Evolutionary conservation across 345 rosid species (phyloP).

Genomic region (Aquilaria yunnanensis): DNA sequence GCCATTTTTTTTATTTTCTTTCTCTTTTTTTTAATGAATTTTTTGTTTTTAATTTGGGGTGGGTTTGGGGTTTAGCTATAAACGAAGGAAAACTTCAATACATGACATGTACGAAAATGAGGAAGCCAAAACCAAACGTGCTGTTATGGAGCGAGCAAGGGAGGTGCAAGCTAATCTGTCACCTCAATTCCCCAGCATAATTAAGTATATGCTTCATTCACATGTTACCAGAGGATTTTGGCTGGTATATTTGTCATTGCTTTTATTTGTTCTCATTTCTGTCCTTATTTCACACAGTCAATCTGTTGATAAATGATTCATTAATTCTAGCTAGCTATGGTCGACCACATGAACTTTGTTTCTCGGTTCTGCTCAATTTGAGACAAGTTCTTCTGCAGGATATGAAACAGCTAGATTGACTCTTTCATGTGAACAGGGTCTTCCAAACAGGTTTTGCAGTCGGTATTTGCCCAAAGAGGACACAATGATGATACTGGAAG

Average conservation of each 20-base stretch:
- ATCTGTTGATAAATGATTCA: not conserved
- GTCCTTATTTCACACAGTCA: not conserved
- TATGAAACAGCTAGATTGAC: no score
- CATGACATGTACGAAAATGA: conserved; percentile 16
- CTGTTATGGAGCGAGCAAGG: conserved; percentile 38
- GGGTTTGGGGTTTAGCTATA: conserved; percentile 10
- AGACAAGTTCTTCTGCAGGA: not conserved
- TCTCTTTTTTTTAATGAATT: no score
- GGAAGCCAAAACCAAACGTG: conserved; percentile 13
- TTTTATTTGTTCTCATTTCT: not conserved
- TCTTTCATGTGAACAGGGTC: conserved; percentile 20
- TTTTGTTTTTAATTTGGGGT: no score
- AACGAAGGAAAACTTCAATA: conserved; percentile 24
- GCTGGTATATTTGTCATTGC: conserved; percentile 34
- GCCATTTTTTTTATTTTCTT: no score
- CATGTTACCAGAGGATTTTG: conserved; percentile 58
- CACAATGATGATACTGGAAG: conserved; percentile 34
- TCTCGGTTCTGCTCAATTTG: not conserved
- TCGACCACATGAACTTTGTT: not conserved
- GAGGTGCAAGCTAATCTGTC: conserved; percentile 46
- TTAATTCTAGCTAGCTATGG: not conserved
- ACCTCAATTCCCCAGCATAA: conserved; percentile 38
- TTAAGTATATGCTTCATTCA: conserved; percentile 56
- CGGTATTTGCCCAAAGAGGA: conserved; percentile 30
- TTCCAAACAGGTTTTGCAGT: conserved; percentile 28